Evolutionary conservation across 2,329 filamentous ascomycete genomes (phyloP).

Genomic region (Trichoderma sp.): DNA sequence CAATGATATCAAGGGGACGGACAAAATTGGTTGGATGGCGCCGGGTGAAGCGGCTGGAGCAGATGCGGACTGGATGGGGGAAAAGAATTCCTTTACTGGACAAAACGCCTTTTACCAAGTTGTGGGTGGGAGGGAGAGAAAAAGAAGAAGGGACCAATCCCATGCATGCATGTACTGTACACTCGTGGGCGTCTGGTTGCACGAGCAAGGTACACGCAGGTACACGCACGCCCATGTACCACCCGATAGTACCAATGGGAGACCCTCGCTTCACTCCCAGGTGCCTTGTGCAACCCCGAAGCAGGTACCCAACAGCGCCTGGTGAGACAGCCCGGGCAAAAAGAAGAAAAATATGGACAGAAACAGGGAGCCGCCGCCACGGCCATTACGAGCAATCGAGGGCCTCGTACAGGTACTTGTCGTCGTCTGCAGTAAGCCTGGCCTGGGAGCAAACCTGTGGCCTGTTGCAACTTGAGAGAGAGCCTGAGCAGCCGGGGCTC

Average conservation of each 20-base stretch:
- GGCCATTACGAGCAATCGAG: not conserved
- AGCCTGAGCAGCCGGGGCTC: not conserved
- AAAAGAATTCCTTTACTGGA: not conserved
- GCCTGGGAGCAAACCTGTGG: not conserved
- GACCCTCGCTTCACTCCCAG: not conserved
- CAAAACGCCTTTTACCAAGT: not conserved
- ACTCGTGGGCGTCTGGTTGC: not conserved
- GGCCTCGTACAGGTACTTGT: not conserved
- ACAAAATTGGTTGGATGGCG: not conserved
- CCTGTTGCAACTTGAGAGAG: not conserved
- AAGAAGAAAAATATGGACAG: not conserved
- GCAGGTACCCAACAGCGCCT: not conserved
- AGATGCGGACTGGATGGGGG: not conserved
- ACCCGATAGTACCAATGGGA: not conserved
- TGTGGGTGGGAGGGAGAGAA: not conserved
- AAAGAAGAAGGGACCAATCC: not conserved
- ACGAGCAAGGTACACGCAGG: not conserved
- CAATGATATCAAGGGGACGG: not conserved
- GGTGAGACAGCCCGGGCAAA: not conserved
- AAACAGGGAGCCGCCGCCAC: not conserved
- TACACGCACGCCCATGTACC: not conserved
- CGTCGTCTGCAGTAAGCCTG: not conserved
- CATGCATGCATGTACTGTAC: not conserved
- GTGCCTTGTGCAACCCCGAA: not conserved
- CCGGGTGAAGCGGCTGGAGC: conserved; percentile 3